phyloP scores from a whole-genome alignment of 306 rosid species.

The Dalbergia oliveri region DNA sequence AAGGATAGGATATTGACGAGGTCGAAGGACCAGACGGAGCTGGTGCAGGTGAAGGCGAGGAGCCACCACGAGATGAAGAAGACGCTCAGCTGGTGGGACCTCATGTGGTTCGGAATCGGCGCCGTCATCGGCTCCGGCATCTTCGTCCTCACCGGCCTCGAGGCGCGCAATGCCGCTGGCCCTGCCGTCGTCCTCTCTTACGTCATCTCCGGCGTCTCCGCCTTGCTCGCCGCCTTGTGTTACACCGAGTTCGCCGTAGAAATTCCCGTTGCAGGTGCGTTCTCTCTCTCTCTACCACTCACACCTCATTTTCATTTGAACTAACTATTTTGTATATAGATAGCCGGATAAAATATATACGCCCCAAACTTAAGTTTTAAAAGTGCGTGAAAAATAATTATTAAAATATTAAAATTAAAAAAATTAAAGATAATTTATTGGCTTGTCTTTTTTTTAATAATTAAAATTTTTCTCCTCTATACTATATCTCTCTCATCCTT shows the following conservation, averaged over 20 bases:
- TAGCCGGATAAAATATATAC: too few species aligned
- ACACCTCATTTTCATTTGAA: too few species aligned
- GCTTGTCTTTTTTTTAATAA: too few species aligned
- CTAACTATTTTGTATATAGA: too few species aligned
- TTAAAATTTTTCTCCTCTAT: too few species aligned
- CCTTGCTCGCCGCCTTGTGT: constrained; percentile 89
- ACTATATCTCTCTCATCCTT: too few species aligned
- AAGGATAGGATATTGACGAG: constrained; percentile 62
- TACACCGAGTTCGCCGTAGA: constrained; percentile 94
- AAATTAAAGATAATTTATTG: too few species aligned
- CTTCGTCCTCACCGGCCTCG: constrained; percentile 86
- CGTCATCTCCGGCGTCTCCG: constrained; percentile 81
- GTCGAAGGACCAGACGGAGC: constrained; percentile 65
- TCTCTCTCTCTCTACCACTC: not conserved
- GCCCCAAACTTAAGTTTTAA: too few species aligned
- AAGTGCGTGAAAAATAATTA: too few species aligned
- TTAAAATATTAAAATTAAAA: too few species aligned
- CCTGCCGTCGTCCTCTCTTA: constrained; percentile 84
- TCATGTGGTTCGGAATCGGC: constrained; percentile 87
- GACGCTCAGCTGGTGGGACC: constrained; percentile 91
- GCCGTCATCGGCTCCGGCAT: constrained; percentile 87
- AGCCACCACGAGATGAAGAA: constrained; percentile 86
- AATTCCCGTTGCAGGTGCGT: constrained; percentile 83
- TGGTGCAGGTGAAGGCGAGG: constrained; percentile 70
- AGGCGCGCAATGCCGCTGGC: constrained; percentile 57